Base-by-base conservation (phyloP, 805 yeast species). In the Zygoascus bituminiphila region DNA sequence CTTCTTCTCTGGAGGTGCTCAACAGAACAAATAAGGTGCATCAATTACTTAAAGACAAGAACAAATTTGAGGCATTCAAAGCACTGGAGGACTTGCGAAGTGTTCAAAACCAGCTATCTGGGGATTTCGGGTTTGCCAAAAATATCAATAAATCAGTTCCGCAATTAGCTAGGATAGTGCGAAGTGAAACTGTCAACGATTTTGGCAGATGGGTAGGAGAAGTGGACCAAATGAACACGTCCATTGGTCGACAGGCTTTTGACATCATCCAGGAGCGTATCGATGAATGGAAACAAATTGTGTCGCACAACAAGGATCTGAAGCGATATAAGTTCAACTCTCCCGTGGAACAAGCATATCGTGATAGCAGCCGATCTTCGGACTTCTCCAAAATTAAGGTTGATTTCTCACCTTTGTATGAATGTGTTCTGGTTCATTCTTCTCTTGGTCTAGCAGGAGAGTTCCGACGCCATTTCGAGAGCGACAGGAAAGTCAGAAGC, bases 21-120 rank as follows among this genome's bases (percentile, higher is more conserved):
- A 95, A 89, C 59, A 75, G 84, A 56, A 84, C 95, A 14, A 89
- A 88, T 65, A 84, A 81, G 58, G 85, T 88, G 44, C 87, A 88
- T 61, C 89, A 85, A 36, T 70, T 89, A 60, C 83, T 88, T 52
- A 77, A 80, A 46, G 79, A 78, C 51, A 79, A 80, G 57, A 81
- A 82, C 56, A 86, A 85, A 57, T 89, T 87, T 62, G 84, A 84
- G 51, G 97, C 97, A 0, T 76, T 93, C 57, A 87, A 88, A 63
- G 78, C 84, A 55, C 69, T 88, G 45, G 89, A 88, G 51, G 88
- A 82, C 58, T 70, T 91, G 53, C 79, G 81, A 37, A 76, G 75
- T 49, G 71, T 83, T 38, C 86, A 83, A 55, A 68, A 82, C 42
- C 84, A 82, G 51, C 84, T 81, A 45, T 69, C 76, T 23, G 74